phyloP scores from a whole-genome alignment of 345 rosid genomes.

The Hypericum perforatum region DNA sequence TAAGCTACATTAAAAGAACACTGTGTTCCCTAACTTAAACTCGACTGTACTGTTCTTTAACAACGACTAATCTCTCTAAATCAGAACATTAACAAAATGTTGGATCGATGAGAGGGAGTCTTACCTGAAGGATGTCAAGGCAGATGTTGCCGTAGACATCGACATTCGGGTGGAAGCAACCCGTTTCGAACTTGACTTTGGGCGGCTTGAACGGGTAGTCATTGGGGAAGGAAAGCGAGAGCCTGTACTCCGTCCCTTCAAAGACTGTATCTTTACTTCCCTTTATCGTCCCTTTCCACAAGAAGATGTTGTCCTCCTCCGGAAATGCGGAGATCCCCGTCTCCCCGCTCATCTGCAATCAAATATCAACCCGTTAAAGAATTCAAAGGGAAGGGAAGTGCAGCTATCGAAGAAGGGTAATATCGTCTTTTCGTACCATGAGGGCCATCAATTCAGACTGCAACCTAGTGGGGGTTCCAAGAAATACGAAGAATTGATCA shows the following conservation, averaged over 20 bases:
- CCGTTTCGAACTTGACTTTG: constrained; percentile 21
- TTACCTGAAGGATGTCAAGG: constrained; percentile 28
- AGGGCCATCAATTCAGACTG: constrained; percentile 28
- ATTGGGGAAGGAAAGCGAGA: constrained; percentile 17
- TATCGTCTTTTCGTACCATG: constrained; percentile 12
- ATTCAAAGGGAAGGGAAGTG: not conserved
- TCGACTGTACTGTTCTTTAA: no score
- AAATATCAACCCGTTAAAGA: not conserved
- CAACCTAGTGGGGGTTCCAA: constrained; percentile 14
- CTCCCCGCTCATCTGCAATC: constrained; percentile 22
- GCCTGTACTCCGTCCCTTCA: constrained; percentile 23
- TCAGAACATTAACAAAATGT: no score
- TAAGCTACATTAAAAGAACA: no score
- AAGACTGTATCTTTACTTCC: constrained; percentile 20
- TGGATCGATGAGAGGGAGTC: no score
- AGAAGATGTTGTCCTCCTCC: constrained; percentile 21
- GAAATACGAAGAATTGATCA: not conserved
- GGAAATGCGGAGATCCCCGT: constrained; percentile 25
- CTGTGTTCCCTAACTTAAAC: no score
- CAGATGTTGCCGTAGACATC: constrained; percentile 28
- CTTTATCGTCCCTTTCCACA: constrained; percentile 23
- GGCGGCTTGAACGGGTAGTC: constrained; percentile 26
- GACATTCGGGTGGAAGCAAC: constrained; percentile 25
- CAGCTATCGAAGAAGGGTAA: not conserved
- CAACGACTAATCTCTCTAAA: no score